Percentiles rank a stretch among this genome's conserved stretches.
Evolutionary conservation across 2,329 filamentous ascomycete species (phyloP).

Genomic region (Dryadomyces quercus-mongolicae): DNA sequence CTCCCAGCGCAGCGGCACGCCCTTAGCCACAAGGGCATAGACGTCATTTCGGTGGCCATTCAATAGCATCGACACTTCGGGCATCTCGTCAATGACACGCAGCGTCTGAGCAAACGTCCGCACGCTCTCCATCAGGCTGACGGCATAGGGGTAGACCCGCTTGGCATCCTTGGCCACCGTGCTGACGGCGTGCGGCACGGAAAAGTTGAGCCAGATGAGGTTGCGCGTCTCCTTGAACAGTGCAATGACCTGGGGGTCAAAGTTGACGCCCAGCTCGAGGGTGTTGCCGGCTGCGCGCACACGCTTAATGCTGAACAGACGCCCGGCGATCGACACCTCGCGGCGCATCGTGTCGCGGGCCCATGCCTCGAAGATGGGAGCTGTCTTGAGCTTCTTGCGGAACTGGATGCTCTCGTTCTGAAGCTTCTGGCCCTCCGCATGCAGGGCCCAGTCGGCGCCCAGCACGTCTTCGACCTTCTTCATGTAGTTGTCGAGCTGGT

Average conservation of each 20-base stretch:
- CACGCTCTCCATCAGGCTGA: conserved; percentile 98
- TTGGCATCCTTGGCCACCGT: conserved; percentile 98
- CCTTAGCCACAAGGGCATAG: conserved; percentile 70
- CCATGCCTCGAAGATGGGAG: conserved; percentile 93
- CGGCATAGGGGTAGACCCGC: conserved; percentile 92
- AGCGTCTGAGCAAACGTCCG: conserved; percentile 82
- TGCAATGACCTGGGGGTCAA: conserved; percentile 92
- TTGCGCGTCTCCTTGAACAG: conserved; percentile 98
- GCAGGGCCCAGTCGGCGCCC: conserved; percentile 85
- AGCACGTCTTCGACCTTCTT: conserved; percentile 98
- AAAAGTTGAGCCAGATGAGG: conserved; percentile 86
- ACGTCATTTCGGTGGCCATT: conserved; percentile 89
- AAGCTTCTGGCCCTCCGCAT: conserved; percentile 89
- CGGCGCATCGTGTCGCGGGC: conserved; percentile 77
- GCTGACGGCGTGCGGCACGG: conserved; percentile 86
- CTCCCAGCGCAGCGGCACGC: conserved; percentile 87
- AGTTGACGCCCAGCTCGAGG: conserved; percentile 85
- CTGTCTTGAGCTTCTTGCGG: conserved; percentile 89
- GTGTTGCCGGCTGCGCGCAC: conserved; percentile 84
- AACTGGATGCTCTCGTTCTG: conserved; percentile 87
- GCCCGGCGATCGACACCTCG: conserved; percentile 82
- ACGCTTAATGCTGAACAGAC: conserved; percentile 79
- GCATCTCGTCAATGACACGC: conserved; percentile 73
- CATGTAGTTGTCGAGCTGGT: conserved; percentile 93
- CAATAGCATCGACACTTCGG: conserved; percentile 74